A percentile compares a stretch with the other conserved stretches of the same genome.
Evolutionary conservation across 805 yeast genomes (phyloP).

Genomic region (Diddensiella transvaalensis): DNA sequence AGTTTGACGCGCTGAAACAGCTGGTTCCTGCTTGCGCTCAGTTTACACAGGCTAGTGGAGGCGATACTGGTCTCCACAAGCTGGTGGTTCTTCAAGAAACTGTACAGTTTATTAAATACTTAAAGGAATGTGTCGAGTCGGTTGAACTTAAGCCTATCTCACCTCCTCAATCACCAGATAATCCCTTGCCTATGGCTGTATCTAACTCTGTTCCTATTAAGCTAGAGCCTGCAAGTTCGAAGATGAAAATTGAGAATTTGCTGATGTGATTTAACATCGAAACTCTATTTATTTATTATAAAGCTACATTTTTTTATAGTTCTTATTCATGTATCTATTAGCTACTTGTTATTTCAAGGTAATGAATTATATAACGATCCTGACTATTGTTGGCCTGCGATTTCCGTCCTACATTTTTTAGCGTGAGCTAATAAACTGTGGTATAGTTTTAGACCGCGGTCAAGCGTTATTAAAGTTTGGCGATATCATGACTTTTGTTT

Average conservation of each 20-base stretch:
- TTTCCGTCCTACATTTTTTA: too few relatives aligned
- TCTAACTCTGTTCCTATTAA: background rate
- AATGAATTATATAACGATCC: too few relatives aligned
- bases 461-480: too few relatives aligned
- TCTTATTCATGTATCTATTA: too few relatives aligned
- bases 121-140: slow-evolving; percentile 41
- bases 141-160: slow-evolving; percentile 6
- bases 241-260: background rate
- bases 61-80: slow-evolving; percentile 68
- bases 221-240: background rate
- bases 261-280: background rate
- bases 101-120: slow-evolving; percentile 71
- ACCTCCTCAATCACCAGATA: slow-evolving; percentile 4
- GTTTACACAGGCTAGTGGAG: slow-evolving; percentile 35
- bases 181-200: background rate
- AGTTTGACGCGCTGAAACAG: slow-evolving; percentile 74
- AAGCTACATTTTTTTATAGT: background rate
- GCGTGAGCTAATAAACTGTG: too few relatives aligned
- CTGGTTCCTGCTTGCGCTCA: slow-evolving; percentile 75
- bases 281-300: background rate
- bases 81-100: slow-evolving; percentile 77
- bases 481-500: too few relatives aligned
- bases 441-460: too few relatives aligned
- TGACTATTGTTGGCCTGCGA: too few relatives aligned
- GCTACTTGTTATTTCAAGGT: too few relatives aligned